Evolutionary conservation across 345 rosid species (phyloP).

Genomic region (Carallia brachiata): DNA sequence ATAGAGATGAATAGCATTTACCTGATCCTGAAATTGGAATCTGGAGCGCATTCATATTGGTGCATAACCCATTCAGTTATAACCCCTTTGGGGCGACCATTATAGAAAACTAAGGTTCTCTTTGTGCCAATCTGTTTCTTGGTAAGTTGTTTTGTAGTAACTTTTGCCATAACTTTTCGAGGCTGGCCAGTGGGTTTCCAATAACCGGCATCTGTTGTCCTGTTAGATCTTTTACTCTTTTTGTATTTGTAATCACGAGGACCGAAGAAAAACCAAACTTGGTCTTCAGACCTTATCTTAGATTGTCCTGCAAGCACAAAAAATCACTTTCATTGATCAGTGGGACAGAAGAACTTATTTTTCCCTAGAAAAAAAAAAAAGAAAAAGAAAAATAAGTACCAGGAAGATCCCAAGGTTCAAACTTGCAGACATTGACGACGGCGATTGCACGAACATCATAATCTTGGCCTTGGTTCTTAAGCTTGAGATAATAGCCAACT

Average conservation of each 20-base stretch:
- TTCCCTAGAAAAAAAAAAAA: neutral
- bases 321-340: neutral
- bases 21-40: conserved; percentile 13
- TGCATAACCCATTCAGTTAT: conserved; percentile 37
- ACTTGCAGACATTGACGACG: conserved; percentile 35
- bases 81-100: neutral
- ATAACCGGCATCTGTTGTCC: conserved; percentile 38
- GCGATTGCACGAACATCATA: conserved; percentile 8
- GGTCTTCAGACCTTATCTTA: conserved; percentile 3
- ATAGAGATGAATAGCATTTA: neutral
- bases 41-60: conserved; percentile 30
- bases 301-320: conserved; percentile 3
- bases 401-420: conserved; percentile 55
- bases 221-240: conserved; percentile 17
- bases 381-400: conserved; percentile 15
- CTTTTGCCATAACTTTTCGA: conserved; percentile 10
- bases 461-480: conserved; percentile 17
- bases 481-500: conserved; percentile 26
- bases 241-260: conserved; percentile 23
- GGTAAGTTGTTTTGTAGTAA: neutral
- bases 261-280: conserved; percentile 42
- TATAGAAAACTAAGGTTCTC: conserved; percentile 43
- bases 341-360: no score
- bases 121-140: conserved; percentile 35
- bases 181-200: conserved; percentile 53